These are phyloP conservation scores for Metarhizium brunneum DNA, from an alignment of 2,329 filamentous ascomycete species.

Conservation along the genomic window DNA sequence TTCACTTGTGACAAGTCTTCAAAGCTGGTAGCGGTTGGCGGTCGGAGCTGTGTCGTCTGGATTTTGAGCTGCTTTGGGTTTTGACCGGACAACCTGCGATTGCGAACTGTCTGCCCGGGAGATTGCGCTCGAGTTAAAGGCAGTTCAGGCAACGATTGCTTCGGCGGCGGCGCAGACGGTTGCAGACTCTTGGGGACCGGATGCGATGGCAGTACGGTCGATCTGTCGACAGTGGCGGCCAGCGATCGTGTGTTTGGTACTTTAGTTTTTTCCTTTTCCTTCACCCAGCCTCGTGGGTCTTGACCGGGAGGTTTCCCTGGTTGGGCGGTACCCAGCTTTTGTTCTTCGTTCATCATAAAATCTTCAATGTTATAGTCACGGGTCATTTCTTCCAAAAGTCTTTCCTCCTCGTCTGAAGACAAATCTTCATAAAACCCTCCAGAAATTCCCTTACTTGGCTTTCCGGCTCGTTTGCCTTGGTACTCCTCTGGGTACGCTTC, in stretches of 20 bases:
- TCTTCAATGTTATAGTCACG: constrained; percentile 74
- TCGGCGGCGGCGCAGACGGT: constrained; percentile 37
- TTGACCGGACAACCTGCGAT: constrained; percentile 69
- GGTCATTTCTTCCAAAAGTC: constrained; percentile 80
- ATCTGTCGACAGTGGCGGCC: constrained; percentile 62
- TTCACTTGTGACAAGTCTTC: constrained; percentile 1
- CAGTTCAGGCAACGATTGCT: constrained; percentile 34
- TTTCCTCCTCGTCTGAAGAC: constrained; percentile 64
- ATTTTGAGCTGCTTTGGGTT: constrained; percentile 81
- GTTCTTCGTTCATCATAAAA: constrained; percentile 50
- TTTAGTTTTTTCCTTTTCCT: constrained; percentile 45
- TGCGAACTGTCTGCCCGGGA: constrained; percentile 51
- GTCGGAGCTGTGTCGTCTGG: constrained; percentile 49
- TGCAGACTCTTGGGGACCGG: constrained; percentile 10
- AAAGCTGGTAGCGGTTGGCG: constrained; percentile 10
- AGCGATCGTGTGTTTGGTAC: constrained; percentile 39
- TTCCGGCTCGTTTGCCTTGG: constrained; percentile 20
- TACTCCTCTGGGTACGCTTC: constrained; percentile 39
- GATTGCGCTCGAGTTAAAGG: constrained; percentile 24
- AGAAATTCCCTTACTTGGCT: constrained; percentile 14
- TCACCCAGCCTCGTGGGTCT: constrained; percentile 73
- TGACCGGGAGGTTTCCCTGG: constrained; percentile 56
- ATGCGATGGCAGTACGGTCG: constrained; percentile 10
- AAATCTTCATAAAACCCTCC: constrained; percentile 53
- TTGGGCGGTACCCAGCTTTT: constrained; percentile 44